Percentiles rank a stretch among this genome's conserved stretches.
Conservation (phyloP, 768 basidiomycete genomes). For the Lactifluus volemus region DNA sequence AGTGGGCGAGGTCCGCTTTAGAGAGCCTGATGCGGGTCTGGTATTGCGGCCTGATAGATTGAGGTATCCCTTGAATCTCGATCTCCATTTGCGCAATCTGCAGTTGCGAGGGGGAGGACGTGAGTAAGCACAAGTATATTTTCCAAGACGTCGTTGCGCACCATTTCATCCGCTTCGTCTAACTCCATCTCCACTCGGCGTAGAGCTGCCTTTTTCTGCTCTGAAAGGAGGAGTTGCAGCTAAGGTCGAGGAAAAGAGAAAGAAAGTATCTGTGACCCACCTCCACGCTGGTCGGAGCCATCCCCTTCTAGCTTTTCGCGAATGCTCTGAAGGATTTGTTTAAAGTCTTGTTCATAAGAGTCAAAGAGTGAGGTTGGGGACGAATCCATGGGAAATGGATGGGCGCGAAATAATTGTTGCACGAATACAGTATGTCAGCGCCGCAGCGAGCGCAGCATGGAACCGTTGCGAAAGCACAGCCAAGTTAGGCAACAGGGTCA, state of each 20-base stretch:
- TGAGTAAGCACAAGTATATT: not conserved
- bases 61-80: conserved; percentile 91
- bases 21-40: conserved; percentile 64
- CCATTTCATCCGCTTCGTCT: conserved; percentile 98
- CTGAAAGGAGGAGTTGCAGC: conserved; percentile 31
- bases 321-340: conserved; percentile 69
- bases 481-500: not conserved
- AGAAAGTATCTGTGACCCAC: conserved; percentile 32
- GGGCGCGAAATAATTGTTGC: too few species aligned
- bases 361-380: conserved; percentile 83
- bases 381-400: conserved; percentile 51
- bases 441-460: too few species aligned
- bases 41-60: conserved; percentile 71
- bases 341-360: conserved; percentile 88
- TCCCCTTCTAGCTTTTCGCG: conserved; percentile 69
- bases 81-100: conserved; percentile 99
- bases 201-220: conserved; percentile 72
- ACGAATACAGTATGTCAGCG: too few species aligned
- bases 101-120: not conserved
- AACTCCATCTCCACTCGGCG: conserved; percentile 89
- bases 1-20: conserved; percentile 64
- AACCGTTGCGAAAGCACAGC: too few species aligned
- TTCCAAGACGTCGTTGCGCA: conserved; percentile 26
- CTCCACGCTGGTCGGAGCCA: conserved; percentile 55
- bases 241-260: not conserved